Evolutionary conservation across 2,329 filamentous ascomycete genomes (phyloP).

Genomic region (Boeremia lycopersici): DNA sequence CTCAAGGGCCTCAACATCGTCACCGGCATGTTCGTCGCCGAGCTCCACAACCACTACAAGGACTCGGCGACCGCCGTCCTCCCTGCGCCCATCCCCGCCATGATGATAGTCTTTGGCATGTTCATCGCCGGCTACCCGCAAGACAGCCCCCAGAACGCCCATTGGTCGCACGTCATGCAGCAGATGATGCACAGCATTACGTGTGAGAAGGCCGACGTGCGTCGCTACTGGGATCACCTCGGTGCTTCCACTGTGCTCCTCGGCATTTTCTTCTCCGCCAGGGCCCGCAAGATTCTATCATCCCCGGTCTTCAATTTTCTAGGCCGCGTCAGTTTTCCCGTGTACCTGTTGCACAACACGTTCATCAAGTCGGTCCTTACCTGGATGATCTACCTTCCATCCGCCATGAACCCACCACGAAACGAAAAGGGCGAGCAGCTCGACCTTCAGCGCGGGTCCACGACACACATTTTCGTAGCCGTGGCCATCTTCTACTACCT

Average conservation of each 20-base stretch:
- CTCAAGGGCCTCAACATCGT: conserved; percentile 63
- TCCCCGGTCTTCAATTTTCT: conserved; percentile 65
- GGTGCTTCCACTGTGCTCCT: conserved; percentile 58
- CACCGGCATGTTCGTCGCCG: conserved; percentile 66
- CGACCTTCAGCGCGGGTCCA: conserved; percentile 42
- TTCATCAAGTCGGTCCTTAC: conserved; percentile 64
- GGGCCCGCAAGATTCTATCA: conserved; percentile 60
- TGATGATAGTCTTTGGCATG: conserved; percentile 60
- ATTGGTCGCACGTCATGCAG: conserved; percentile 60
- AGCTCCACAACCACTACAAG: conserved; percentile 60
- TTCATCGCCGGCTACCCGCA: conserved; percentile 67
- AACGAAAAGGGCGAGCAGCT: conserved; percentile 46
- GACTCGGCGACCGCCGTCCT: conserved; percentile 56
- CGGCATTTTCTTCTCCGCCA: conserved; percentile 60
- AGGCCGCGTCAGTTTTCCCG: conserved; percentile 67
- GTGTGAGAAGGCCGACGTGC: conserved; percentile 55
- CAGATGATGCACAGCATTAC: conserved; percentile 54
- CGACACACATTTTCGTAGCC: conserved; percentile 42
- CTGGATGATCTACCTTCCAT: conserved; percentile 61
- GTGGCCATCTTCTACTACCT: conserved; percentile 45
- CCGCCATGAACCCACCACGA: conserved; percentile 44
- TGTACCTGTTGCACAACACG: conserved; percentile 68
- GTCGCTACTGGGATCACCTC: conserved; percentile 57
- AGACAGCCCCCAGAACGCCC: conserved; percentile 58
- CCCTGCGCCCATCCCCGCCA: conserved; percentile 56